Base-by-base conservation (phyloP, 164 flowering plant genomes). In the Magnolia changhungtana region DNA sequence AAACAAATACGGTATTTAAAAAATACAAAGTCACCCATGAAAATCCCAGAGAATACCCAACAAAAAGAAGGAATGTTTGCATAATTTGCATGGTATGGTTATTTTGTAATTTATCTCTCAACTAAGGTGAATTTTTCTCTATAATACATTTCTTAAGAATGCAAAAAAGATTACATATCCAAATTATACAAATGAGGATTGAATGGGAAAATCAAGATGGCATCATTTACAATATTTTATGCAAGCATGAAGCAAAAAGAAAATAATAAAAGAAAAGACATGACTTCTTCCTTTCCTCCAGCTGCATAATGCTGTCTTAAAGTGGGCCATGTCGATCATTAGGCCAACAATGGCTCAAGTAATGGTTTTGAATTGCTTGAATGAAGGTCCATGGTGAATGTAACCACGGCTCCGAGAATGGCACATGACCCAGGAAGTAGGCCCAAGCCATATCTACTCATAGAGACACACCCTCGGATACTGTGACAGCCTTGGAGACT, bases 351-450 rank as follows among this genome's bases (percentile, higher is more conserved):
- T 18, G 98, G 93, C 70, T 86, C 93, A 50, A 72, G 71, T 69
- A 87, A 71, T 72, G 88, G 85, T 75, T 80, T 85, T 31, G 80
- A 23, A 67, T 61, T 24, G 7, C 86, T 79, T 2, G 86, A 70
- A 0, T 80, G 75, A 23, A 96, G 89, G 8, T 92, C 77, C 96
- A 91, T 92, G 71, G 87, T 86, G 80, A 72, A 88, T 59, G 94
- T 90, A 11, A 91, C 87, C 7, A 72, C 77, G 10, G 87, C 84
- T 2, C 94, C 95, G 31, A 86, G 67, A 71, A 96, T 86, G 16
- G 98, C 87, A 84, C 93, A 92, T 50, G 84, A 2, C 23, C 93
- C 96, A 7, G 99, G 99, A 78, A 96, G 81, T 9, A 94, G 85
- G 74, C 97, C 97, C 82, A 96, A 72, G 29, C 95, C 96, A 37